Conservation (phyloP, 768 basidiomycete species). For the Xerocomus potaroensis region DNA sequence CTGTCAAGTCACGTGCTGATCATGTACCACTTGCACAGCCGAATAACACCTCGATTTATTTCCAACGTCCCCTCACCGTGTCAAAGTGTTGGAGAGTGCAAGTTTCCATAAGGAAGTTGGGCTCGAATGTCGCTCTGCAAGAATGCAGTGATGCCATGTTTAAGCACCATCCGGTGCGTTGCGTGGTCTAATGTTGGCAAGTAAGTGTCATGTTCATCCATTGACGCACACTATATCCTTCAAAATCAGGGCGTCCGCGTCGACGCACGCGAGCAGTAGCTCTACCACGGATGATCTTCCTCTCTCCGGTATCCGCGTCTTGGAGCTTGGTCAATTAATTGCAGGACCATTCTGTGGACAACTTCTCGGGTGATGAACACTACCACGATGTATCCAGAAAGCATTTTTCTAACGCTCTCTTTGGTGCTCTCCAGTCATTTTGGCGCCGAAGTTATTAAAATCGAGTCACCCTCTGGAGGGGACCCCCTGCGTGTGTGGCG, state of each 20-base stretch:
- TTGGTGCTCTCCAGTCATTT: constrained; percentile 46
- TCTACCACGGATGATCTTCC: constrained; percentile 40
- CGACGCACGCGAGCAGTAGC: constrained; percentile 7
- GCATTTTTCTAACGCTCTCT: not conserved
- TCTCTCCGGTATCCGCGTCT: constrained; percentile 56
- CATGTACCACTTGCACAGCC: too few species aligned
- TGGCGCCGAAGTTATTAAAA: constrained; percentile 70
- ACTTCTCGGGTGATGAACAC: constrained; percentile 51
- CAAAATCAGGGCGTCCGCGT: constrained; percentile 9
- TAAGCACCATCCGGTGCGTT: too few species aligned
- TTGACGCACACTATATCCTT: not conserved
- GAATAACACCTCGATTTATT: too few species aligned
- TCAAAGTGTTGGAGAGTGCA: too few species aligned
- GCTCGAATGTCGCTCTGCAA: too few species aligned
- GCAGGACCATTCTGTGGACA: constrained; percentile 74
- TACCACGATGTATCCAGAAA: not conserved
- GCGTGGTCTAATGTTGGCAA: not conserved
- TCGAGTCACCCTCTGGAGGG: constrained; percentile 59
- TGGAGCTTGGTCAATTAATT: constrained; percentile 68
- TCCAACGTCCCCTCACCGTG: too few species aligned
- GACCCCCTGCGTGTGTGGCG: constrained; percentile 70
- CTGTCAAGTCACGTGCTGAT: too few species aligned
- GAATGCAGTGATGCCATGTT: not conserved
- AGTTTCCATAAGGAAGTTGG: too few species aligned
- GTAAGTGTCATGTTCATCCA: not conserved